Evolutionary conservation across 2,329 filamentous ascomycete species (phyloP).

Genomic region (Reticulascus tulasneorum): DNA sequence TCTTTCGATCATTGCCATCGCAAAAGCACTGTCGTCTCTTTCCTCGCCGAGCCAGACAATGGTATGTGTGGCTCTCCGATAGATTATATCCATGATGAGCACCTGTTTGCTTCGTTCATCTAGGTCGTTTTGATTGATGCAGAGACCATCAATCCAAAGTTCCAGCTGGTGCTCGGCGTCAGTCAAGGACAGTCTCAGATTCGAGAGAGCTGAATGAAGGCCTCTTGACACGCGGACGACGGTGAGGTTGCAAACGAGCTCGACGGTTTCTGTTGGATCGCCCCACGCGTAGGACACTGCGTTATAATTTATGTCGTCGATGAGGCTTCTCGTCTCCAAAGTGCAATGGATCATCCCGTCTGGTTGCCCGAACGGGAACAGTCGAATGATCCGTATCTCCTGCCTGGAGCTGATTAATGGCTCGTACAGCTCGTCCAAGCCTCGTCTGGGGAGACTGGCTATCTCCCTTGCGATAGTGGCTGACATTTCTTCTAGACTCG

Average conservation of each 20-base stretch:
- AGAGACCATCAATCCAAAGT: constrained; percentile 22
- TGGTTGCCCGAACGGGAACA: no score
- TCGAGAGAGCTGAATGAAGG: neutral
- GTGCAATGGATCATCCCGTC: no score
- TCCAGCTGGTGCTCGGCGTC: neutral
- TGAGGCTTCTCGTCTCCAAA: no score
- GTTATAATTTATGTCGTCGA: neutral
- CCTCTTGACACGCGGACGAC: no score
- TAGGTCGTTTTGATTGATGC: constrained; percentile 17
- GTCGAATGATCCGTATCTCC: no score
- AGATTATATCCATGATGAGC: constrained; percentile 18
- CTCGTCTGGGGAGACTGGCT: no score
- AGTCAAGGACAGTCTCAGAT: neutral
- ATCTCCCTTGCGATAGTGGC: no score
- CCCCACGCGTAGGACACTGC: constrained; percentile 1
- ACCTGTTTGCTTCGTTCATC: constrained; percentile 19
- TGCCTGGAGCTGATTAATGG: no score
- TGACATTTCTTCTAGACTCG: no score
- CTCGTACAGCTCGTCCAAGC: no score
- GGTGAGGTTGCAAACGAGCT: neutral
- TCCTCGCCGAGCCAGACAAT: constrained; percentile 19
- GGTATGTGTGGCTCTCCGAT: constrained; percentile 17
- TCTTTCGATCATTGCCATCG: constrained; percentile 2
- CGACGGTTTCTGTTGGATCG: neutral
- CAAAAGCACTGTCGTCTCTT: constrained; percentile 9